phyloP scores from a whole-genome alignment of 306 rosid species.

The Datisca glomerata region DNA sequence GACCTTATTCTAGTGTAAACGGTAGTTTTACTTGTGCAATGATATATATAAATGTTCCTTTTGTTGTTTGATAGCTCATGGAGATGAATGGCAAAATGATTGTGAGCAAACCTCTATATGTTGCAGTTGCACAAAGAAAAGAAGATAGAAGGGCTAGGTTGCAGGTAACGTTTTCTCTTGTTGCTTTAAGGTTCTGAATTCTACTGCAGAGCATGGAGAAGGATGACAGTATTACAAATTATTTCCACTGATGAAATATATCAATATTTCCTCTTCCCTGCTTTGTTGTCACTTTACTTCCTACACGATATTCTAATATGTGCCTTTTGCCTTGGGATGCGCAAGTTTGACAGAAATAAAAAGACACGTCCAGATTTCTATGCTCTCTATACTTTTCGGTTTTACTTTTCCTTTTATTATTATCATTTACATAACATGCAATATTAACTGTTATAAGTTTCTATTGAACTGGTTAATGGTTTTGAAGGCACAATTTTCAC shows the following conservation, averaged over 20 bases:
- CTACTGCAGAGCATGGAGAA: no score
- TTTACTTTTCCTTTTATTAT: not conserved
- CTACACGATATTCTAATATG: not conserved
- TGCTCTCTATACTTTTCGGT: not conserved
- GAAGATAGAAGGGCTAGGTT: constrained; percentile 98
- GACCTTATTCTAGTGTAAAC: not conserved
- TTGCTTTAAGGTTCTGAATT: not conserved
- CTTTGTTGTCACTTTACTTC: not conserved
- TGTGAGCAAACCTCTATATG: constrained; percentile 87
- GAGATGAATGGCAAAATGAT: constrained; percentile 97
- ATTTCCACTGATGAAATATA: not conserved
- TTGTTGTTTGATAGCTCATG: constrained; percentile 34
- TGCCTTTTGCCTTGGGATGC: not conserved
- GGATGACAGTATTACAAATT: no score
- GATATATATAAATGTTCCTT: not conserved
- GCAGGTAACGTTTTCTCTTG: constrained; percentile 51
- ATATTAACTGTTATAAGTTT: no score
- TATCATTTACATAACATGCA: not conserved
- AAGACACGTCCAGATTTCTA: no score
- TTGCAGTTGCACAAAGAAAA: constrained; percentile 91
- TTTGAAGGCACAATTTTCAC: constrained; percentile 99
- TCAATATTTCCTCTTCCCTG: not conserved
- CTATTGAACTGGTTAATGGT: no score
- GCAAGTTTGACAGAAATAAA: no score
- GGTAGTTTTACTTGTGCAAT: not conserved